Conservation (phyloP, 1,284 basidiomycete genomes). For the Trichosporon faecale region DNA sequence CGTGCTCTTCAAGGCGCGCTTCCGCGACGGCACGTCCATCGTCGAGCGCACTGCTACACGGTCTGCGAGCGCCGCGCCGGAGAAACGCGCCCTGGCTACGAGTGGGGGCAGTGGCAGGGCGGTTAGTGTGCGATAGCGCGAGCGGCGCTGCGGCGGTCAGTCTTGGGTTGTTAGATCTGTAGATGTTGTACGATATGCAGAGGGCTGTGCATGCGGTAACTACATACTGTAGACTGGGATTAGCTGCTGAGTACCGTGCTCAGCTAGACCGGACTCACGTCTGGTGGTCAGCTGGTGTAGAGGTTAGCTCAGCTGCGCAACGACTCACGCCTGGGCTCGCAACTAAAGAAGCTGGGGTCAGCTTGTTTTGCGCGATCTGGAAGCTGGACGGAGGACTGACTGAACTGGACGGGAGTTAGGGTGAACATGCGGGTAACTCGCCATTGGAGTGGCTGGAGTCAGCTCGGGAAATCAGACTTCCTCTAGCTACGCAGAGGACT, state of each 20-base stretch:
- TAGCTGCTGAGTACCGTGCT: too few species aligned
- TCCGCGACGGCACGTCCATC: slow-evolving; percentile 86
- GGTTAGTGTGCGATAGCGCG: not conserved
- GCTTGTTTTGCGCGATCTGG: too few species aligned
- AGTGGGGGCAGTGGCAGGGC: not conserved
- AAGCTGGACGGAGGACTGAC: too few species aligned
- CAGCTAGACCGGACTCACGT: not conserved
- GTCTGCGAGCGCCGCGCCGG: slow-evolving; percentile 17
- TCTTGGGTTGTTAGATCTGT: slow-evolving; percentile 1
- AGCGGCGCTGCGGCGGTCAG: not conserved
- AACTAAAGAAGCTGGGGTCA: too few species aligned
- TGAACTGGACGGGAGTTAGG: too few species aligned
- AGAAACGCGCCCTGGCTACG: not conserved
- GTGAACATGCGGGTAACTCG: too few species aligned
- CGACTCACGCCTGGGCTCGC: too few species aligned
- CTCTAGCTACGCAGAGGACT: too few species aligned
- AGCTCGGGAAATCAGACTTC: too few species aligned
- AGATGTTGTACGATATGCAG: not conserved
- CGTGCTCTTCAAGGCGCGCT: slow-evolving; percentile 86
- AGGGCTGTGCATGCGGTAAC: not conserved
- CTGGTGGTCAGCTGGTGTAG: too few species aligned
- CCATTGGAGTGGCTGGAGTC: too few species aligned
- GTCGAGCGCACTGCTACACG: slow-evolving; percentile 61
- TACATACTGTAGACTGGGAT: not conserved
- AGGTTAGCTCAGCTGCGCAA: too few species aligned